Conservation (phyloP, 495 filamentous ascomycete genomes). For the Extremus antarcticus region DNA sequence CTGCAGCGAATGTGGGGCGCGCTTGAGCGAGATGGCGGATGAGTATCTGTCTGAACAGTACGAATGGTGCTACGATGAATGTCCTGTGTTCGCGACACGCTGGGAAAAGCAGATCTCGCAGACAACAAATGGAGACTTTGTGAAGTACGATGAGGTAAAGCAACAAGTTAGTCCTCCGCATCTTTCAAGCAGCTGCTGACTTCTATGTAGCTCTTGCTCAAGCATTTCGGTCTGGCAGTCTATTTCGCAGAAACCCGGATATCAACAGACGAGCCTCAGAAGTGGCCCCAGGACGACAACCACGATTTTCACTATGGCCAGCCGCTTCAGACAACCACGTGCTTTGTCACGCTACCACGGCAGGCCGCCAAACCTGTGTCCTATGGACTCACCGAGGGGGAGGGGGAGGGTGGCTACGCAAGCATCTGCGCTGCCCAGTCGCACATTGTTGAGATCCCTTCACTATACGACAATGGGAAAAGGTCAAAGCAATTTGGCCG, state of each 20-base stretch:
- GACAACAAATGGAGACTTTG: not conserved
- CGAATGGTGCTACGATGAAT: not conserved
- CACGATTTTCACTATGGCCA: not conserved
- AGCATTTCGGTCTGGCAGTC: not conserved
- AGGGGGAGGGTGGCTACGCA: not conserved
- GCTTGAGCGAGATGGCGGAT: not conserved
- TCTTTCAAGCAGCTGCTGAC: not conserved
- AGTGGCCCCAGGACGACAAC: not conserved
- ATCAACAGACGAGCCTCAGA: not conserved
- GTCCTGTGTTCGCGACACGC: not conserved
- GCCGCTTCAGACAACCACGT: not conserved
- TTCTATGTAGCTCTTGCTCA: not conserved
- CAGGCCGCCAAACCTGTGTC: not conserved
- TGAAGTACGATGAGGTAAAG: not conserved
- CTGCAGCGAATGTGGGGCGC: not conserved
- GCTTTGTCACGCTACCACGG: not conserved
- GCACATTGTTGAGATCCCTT: not conserved
- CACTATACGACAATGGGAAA: not conserved
- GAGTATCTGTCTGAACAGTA: not conserved
- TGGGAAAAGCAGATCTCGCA: not conserved
- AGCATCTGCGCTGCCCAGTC: not conserved
- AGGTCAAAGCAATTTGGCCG: not conserved
- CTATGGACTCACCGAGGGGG: not conserved
- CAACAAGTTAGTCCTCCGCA: not conserved
- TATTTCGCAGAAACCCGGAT: not conserved